Evolutionary conservation across 371 early-diverging fungal genomes (phyloP), one percentile per base, ranked within the genome.

Genomic region (Hamiltosporidium magnivora): DNA sequence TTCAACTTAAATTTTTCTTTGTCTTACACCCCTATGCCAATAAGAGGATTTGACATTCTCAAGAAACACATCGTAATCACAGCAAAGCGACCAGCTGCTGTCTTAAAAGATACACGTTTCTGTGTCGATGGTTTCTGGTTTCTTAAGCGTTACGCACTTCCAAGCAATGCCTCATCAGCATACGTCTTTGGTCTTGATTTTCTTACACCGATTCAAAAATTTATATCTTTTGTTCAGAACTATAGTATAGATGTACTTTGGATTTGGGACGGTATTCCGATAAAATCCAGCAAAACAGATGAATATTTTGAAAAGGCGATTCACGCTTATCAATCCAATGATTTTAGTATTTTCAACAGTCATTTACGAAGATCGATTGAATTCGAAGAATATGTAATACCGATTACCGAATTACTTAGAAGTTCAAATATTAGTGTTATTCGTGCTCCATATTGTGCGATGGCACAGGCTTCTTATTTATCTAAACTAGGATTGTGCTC

Each of bases 101-200:
- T 64, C n/a, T 66, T 79, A 39, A 58, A 73, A 36, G 60, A 79
- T 9, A 65, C 53, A 44, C 64, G 38, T 49, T 44, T 79, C 12
- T 72, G 71, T 52, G 70, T 79, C 12, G 80, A 79, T 65, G 80
- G 77, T 0, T 71, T 69, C 39, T 79, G 80, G 80, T 79, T 75
- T 63, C 54, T 77, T 9, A 69, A 69, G 12, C 76, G 75, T 62
- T 79, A 77, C 44, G 14, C 62, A 25, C 25, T 25, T 25, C 25
- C 25, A 25, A 25, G 25, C 25, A 25, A 25, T 25, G 25, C 25
- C 25, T 25, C 25, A 25, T 25, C 25, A 25, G 25, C 25, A 25
- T 25, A 25, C 25, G 25, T 25, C 25, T 25, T 25, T 25, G 6
- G 67, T 2, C 54, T 73, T 3, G 44, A 66, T 3, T 46, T 41